phyloP scores from a whole-genome alignment of 2,329 filamentous ascomycete species.

The Botryotinia calthae region DNA sequence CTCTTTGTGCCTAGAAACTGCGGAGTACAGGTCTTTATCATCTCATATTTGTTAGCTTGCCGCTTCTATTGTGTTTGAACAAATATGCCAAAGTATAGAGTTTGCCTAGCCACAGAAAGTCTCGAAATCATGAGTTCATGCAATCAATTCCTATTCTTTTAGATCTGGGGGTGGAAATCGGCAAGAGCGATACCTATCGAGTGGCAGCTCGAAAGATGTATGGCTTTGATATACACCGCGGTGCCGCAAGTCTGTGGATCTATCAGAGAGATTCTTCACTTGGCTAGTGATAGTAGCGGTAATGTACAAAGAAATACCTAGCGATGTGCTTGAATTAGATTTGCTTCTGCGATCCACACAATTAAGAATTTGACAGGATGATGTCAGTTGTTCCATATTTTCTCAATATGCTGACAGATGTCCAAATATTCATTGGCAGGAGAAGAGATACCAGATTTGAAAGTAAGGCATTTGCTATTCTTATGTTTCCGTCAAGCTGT shows the following conservation, averaged over 20 bases:
- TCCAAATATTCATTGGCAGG: not conserved
- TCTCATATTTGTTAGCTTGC: not conserved
- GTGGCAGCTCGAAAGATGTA: not conserved
- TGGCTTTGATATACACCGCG: not conserved
- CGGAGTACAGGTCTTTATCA: not conserved
- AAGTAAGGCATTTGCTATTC: not conserved
- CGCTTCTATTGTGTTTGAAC: not conserved
- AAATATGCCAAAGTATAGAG: not conserved
- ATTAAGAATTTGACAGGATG: not conserved
- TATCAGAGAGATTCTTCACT: not conserved
- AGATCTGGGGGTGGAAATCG: not conserved
- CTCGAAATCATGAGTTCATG: not conserved
- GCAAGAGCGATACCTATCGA: not conserved
- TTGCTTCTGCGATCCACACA: not conserved
- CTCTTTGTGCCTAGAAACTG: not conserved
- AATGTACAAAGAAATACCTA: not conserved
- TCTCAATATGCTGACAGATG: not conserved
- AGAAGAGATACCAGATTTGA: not conserved
- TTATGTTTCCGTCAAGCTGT: not conserved
- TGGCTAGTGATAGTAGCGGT: not conserved
- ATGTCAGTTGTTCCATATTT: not conserved
- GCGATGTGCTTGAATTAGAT: not conserved
- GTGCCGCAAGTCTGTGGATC: too few species aligned
- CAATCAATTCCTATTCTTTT: not conserved
- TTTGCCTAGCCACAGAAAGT: not conserved